Percentiles rank a stretch among this genome's conserved stretches.
These are phyloP conservation scores for Panicum miliaceum DNA, from an alignment of 176 grass and related monocot genomes.

Conservation along the genomic window DNA sequence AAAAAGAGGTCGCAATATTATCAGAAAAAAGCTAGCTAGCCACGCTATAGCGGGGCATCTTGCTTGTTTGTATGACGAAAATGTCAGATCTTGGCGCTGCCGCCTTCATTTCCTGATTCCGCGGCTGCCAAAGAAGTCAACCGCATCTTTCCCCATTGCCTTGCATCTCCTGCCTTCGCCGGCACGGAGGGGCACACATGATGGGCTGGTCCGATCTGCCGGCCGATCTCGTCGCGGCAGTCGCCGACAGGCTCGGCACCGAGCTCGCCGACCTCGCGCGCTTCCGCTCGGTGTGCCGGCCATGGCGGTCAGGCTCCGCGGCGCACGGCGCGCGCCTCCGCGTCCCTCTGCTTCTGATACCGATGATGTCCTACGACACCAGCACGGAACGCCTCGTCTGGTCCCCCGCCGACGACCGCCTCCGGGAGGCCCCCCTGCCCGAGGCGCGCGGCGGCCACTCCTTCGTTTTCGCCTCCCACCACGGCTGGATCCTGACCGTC, in stretches of 20 bases:
- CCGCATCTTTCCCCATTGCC: no score
- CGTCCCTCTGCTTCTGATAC: neutral
- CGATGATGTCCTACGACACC: neutral
- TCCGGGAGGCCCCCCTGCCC: neutral
- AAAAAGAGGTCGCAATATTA: no score
- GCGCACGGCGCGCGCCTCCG: neutral
- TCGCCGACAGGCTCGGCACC: neutral
- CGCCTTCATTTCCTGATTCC: no score
- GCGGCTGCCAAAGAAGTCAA: no score
- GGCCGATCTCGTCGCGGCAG: neutral
- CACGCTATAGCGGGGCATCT: no score
- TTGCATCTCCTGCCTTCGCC: no score
- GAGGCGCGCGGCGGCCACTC: neutral
- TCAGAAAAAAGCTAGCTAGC: no score
- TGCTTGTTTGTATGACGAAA: no score
- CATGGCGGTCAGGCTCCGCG: constrained; percentile 2
- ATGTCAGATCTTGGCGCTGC: no score
- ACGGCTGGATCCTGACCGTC: constrained; percentile 28
- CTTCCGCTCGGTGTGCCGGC: constrained; percentile 32
- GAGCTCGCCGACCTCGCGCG: neutral
- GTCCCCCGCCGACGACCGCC: neutral
- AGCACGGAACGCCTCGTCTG: neutral
- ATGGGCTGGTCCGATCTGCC: neutral
- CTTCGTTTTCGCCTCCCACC: constrained; percentile 33
- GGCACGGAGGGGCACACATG: no score